Conservation (phyloP, 2,329 filamentous ascomycete species). For the Penicillium sp. region DNA sequence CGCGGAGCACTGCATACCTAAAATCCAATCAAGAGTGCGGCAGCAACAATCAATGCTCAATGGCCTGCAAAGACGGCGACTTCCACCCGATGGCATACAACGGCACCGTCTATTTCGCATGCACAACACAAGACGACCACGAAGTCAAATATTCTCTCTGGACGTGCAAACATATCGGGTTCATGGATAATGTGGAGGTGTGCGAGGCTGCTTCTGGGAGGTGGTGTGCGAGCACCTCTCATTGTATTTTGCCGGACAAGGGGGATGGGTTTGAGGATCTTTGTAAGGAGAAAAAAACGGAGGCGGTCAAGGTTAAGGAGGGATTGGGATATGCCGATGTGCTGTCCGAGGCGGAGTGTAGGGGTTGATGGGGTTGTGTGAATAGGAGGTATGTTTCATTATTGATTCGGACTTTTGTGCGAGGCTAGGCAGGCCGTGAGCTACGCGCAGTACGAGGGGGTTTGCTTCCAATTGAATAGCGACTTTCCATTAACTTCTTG, state of each 20-base stretch:
- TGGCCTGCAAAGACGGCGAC: not conserved
- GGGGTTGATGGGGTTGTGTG: not conserved
- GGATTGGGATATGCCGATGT: not conserved
- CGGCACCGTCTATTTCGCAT: not conserved
- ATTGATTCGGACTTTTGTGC: not conserved
- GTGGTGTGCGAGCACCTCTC: not conserved
- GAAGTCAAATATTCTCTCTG: not conserved
- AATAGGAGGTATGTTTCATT: not conserved
- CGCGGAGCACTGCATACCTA: not conserved
- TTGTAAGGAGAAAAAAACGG: not conserved
- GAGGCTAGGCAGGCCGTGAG: not conserved
- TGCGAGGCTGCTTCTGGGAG: not conserved
- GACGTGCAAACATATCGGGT: not conserved
- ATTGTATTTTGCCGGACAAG: not conserved
- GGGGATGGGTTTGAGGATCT: not conserved
- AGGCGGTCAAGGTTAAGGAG: not conserved
- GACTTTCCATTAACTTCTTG: not conserved
- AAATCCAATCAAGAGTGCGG: not conserved
- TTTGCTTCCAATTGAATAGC: not conserved
- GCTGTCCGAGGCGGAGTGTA: not conserved
- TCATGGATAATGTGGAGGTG: not conserved
- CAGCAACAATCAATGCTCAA: not conserved
- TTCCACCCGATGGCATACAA: not conserved
- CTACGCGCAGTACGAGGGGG: not conserved
- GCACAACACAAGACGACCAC: not conserved